Percentiles rank a stretch among this genome's conserved stretches.
Conservation (phyloP, 2,329 filamentous ascomycete species). For the Epichloe sp. region DNA sequence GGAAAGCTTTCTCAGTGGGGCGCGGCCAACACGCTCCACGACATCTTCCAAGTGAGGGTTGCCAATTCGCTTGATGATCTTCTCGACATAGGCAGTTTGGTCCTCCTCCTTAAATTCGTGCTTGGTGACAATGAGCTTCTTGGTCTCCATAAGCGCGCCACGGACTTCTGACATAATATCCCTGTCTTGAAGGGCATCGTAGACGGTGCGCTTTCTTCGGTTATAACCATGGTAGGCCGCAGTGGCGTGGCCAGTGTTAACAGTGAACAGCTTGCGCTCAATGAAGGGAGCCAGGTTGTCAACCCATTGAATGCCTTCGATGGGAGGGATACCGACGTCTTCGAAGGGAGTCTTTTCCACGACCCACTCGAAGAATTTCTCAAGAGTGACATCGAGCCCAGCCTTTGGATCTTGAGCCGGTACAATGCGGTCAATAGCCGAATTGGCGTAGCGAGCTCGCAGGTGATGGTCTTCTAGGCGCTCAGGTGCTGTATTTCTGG, state of each 20-base stretch:
- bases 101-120: conserved; percentile 63
- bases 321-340: conserved; percentile 49
- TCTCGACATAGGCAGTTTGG: conserved; percentile 78
- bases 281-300: conserved; percentile 87
- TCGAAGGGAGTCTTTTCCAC: conserved; percentile 81
- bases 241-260: conserved; percentile 96
- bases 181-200: conserved; percentile 73
- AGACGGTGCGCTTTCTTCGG: conserved; percentile 73
- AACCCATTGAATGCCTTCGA: conserved; percentile 88
- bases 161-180: conserved; percentile 70
- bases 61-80: conserved; percentile 84
- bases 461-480: conserved; percentile 54
- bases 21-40: conserved; percentile 89
- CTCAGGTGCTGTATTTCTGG: conserved; percentile 55
- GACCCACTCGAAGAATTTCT: conserved; percentile 99
- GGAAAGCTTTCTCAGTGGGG: conserved; percentile 82
- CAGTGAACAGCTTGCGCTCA: conserved; percentile 97
- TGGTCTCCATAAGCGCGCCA: conserved; percentile 72
- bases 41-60: conserved; percentile 88
- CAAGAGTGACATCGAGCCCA: conserved; percentile 83
- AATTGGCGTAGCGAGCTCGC: conserved; percentile 88
- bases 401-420: conserved; percentile 71
- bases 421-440: conserved; percentile 95
- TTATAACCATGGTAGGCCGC: conserved; percentile 92
- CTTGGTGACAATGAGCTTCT: conserved; percentile 73